A percentile compares a stretch with the other conserved stretches of the same genome.
phyloP scores from a whole-genome alignment of 2,329 filamentous ascomycete genomes.

The Lachnellula willkommii region DNA sequence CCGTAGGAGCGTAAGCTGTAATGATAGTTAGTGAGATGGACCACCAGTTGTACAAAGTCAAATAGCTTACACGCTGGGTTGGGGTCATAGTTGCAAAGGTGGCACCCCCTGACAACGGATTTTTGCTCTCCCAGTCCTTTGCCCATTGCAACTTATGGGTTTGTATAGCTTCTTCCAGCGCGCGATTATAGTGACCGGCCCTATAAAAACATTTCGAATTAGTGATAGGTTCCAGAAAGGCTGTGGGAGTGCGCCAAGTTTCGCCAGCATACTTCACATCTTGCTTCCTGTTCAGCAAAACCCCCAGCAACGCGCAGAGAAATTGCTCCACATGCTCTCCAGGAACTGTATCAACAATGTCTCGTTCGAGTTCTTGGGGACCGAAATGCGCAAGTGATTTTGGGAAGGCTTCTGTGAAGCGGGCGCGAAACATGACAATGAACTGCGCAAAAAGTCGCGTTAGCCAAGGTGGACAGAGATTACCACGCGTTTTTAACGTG shows the following conservation, averaged over 20 bases:
- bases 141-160: constrained; percentile 88
- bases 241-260: neutral
- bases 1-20: constrained; percentile 74
- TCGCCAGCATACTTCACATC: constrained; percentile 79
- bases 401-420: constrained; percentile 85
- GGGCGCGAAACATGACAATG: constrained; percentile 94
- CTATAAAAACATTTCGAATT: constrained; percentile 43
- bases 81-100: constrained; percentile 80
- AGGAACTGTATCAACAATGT: constrained; percentile 70
- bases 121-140: constrained; percentile 73
- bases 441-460: constrained; percentile 57
- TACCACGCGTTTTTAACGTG: constrained; percentile 51
- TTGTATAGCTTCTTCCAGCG: constrained; percentile 86
- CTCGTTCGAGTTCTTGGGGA: constrained; percentile 89
- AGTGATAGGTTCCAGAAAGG: constrained; percentile 4
- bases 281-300: constrained; percentile 95
- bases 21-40: constrained; percentile 7
- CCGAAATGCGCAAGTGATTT: constrained; percentile 85
- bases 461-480: constrained; percentile 28
- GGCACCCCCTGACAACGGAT: constrained; percentile 72
- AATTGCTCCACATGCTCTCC: constrained; percentile 83
- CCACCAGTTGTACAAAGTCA: neutral
- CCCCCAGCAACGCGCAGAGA: constrained; percentile 78
- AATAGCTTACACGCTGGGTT: constrained; percentile 63
- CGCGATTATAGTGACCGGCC: constrained; percentile 85